Evolutionary conservation across 1,284 basidiomycete genomes (phyloP).

Genomic region (Puccinia horiana): DNA sequence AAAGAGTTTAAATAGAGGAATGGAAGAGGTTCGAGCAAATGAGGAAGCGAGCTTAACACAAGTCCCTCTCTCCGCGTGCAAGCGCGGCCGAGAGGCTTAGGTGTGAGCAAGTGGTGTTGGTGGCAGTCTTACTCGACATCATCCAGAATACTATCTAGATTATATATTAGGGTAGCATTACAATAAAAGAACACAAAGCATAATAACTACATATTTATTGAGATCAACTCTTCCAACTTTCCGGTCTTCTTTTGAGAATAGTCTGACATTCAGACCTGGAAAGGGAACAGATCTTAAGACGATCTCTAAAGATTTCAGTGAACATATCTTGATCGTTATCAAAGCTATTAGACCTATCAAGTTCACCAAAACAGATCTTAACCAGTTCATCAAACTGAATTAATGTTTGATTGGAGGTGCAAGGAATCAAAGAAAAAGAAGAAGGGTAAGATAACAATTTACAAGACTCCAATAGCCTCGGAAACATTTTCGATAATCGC

Average conservation of each 20-base stretch:
- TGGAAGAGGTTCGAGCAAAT: no score
- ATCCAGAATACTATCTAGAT: no score
- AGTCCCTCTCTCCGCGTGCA: no score
- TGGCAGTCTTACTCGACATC: no score
- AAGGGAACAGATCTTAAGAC: neutral
- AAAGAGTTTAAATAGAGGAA: no score
- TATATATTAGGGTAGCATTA: no score
- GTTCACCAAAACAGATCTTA: neutral
- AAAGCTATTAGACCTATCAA: no score
- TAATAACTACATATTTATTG: neutral
- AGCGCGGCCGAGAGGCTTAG: no score
- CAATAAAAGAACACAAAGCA: no score
- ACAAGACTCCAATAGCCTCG: neutral
- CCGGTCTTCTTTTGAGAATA: constrained; percentile 2
- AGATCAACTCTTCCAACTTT: neutral
- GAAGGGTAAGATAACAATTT: neutral
- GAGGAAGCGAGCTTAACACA: no score
- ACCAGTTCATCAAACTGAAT: neutral
- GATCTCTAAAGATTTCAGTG: neutral
- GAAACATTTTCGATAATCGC: neutral
- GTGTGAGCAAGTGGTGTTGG: no score
- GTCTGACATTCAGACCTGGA: neutral
- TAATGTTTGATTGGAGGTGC: no score
- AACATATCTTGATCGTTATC: neutral
- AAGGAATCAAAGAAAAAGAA: neutral